Evolutionary conservation across 805 yeast genomes (phyloP).

Genomic region (Candida tammaniensis): DNA sequence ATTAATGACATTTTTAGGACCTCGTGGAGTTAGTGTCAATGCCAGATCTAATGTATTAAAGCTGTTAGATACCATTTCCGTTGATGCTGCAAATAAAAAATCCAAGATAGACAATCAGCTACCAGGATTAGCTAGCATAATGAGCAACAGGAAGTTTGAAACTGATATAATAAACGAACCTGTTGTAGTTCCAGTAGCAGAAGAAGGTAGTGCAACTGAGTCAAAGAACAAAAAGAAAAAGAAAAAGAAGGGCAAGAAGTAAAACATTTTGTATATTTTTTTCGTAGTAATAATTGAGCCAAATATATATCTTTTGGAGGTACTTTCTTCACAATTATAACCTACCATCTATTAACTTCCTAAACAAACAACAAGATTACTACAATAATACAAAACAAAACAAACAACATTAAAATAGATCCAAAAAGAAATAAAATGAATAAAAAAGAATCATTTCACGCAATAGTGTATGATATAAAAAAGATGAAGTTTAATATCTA

Average conservation of each 20-base stretch:
- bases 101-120: conserved; percentile 15
- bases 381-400: no score
- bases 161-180: conserved; percentile 11
- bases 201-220: conserved; percentile 13
- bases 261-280: no score
- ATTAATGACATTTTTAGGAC: conserved; percentile 70
- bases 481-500: conserved; percentile 23
- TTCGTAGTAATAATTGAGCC: no score
- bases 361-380: no score
- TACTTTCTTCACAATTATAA: no score
- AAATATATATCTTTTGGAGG: no score
- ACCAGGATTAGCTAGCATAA: conserved; percentile 38
- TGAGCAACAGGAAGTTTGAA: conserved; percentile 37
- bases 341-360: no score
- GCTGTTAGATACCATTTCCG: conserved; percentile 2
- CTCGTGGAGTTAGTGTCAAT: conserved; percentile 48
- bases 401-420: no score
- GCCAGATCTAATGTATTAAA: conserved; percentile 10
- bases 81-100: conserved; percentile 4
- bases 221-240: conserved; percentile 18
- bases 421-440: not conserved
- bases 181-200: conserved; percentile 8
- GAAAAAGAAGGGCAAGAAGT: conserved; percentile 33
- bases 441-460: not conserved
- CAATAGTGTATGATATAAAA: no score